Conservation (phyloP, 2,329 filamentous ascomycete genomes). For the Penicillium sp. region DNA sequence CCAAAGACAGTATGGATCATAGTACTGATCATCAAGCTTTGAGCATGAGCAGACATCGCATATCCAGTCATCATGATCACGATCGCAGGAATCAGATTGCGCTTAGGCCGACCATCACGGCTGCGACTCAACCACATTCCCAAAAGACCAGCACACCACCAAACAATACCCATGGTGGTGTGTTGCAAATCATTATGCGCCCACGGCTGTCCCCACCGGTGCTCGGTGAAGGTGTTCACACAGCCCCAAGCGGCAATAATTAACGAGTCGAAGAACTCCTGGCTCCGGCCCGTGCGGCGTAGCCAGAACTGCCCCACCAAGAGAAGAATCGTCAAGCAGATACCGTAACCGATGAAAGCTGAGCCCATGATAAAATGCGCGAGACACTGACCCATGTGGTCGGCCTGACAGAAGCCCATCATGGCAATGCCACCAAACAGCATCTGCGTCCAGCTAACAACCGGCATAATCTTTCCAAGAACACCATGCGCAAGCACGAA, state of each 20-base stretch:
- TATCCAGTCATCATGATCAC: conserved; percentile 91
- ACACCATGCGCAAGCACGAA: conserved; percentile 75
- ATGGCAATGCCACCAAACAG: conserved; percentile 91
- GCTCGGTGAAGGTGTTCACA: conserved; percentile 97
- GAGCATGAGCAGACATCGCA: conserved; percentile 91
- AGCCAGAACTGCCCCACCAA: conserved; percentile 89
- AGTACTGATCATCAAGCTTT: conserved; percentile 77
- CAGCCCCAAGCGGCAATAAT: conserved; percentile 94
- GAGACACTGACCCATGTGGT: conserved; percentile 87
- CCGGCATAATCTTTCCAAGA: conserved; percentile 81
- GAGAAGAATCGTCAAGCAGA: conserved; percentile 80
- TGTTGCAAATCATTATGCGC: conserved; percentile 94
- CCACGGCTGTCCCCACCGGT: conserved; percentile 88
- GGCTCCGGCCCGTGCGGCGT: conserved; percentile 75
- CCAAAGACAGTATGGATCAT: conserved; percentile 89
- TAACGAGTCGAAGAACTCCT: conserved; percentile 93
- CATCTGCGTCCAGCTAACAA: conserved; percentile 90
- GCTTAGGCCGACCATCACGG: conserved; percentile 79
- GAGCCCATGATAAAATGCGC: conserved; percentile 99
- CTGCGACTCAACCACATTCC: conserved; percentile 90
- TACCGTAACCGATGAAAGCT: conserved; percentile 92
- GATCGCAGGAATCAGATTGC: conserved; percentile 89
- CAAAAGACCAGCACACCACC: conserved; percentile 91
- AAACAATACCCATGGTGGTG: conserved; percentile 98
- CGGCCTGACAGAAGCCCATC: conserved; percentile 87